Evolutionary conservation across 768 basidiomycete genomes (phyloP).

Genomic region (Paxillus rubicundulus): DNA sequence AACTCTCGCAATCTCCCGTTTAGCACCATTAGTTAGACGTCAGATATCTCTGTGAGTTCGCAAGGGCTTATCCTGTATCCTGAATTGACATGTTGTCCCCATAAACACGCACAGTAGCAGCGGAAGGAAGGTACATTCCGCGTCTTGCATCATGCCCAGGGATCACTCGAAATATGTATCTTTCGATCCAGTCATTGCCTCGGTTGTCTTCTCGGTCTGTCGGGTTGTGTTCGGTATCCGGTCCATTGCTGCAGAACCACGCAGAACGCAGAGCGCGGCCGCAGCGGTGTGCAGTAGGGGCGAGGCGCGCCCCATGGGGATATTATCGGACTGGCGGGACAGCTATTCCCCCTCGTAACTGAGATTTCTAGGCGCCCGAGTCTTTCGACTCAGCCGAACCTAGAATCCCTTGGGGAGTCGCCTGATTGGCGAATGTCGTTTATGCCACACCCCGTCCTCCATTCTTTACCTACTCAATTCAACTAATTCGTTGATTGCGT

Average conservation of each 20-base stretch:
- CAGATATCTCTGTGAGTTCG: slow-evolving; percentile 2
- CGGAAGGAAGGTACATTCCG: slow-evolving; percentile 2
- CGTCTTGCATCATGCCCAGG: background rate
- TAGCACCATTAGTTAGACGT: slow-evolving; percentile 5
- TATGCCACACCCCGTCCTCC: too few species aligned
- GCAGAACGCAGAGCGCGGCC: too few species aligned
- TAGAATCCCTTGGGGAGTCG: too few species aligned
- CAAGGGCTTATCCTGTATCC: background rate
- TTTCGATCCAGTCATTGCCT: slow-evolving; percentile 5
- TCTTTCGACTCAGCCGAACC: too few species aligned
- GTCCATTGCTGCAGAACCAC: slow-evolving; percentile 44
- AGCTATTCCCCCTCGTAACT: too few species aligned
- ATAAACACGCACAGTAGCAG: slow-evolving; percentile 3
- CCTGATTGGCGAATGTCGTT: too few species aligned
- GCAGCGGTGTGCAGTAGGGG: slow-evolving; percentile 31
- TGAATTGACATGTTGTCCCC: background rate
- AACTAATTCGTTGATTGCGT: too few species aligned
- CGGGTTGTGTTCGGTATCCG: slow-evolving; percentile 40
- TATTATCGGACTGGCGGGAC: slow-evolving; percentile 7
- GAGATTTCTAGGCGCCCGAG: background rate
- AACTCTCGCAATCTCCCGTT: slow-evolving; percentile 1
- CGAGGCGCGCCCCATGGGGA: slow-evolving; percentile 4
- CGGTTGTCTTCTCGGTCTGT: slow-evolving; percentile 28
- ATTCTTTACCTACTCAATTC: too few species aligned
- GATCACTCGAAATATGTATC: background rate